These are phyloP conservation scores for Tanacetum coccineum DNA, from an alignment of 129 eudicot species.

Conservation along the genomic window DNA sequence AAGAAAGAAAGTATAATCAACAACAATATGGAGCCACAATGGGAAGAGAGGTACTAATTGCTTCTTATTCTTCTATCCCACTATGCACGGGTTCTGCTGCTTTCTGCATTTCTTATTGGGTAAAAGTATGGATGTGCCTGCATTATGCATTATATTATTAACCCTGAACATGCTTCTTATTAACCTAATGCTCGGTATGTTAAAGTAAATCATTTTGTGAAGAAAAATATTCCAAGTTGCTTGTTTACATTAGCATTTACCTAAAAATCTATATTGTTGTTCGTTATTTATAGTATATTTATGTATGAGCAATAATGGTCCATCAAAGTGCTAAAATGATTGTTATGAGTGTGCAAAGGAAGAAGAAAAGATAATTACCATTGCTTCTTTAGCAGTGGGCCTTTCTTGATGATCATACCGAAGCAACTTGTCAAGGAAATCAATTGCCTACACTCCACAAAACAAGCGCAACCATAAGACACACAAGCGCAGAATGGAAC, in stretches of 20 bases:
- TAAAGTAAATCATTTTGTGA: no score
- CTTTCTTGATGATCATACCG: constrained; percentile 93
- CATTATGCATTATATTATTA: not conserved
- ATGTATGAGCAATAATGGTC: not conserved
- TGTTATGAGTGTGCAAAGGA: not conserved
- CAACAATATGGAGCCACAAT: not conserved
- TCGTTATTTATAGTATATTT: no score
- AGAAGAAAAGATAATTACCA: constrained; percentile 42
- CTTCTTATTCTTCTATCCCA: constrained; percentile 20
- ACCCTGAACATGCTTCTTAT: no score
- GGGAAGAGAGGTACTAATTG: not conserved
- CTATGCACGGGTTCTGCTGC: constrained; percentile 76
- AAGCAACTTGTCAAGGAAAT: constrained; percentile 84
- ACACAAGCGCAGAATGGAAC: not conserved
- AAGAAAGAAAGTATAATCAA: constrained; percentile 1
- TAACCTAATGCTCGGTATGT: not conserved
- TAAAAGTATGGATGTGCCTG: constrained; percentile 90
- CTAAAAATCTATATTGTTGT: not conserved
- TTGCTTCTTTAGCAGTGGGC: constrained; percentile 96
- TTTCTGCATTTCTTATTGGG: constrained; percentile 81
- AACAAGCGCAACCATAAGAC: not conserved
- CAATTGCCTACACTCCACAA: constrained; percentile 57
- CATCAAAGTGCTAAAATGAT: not conserved
- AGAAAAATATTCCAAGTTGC: not conserved
- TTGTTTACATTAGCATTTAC: not conserved